A percentile compares a stretch with the other conserved stretches of the same genome.
These are phyloP conservation scores for Colletotrichum endophyticum DNA, from an alignment of 2,329 filamentous ascomycete species.

Conservation along the genomic window DNA sequence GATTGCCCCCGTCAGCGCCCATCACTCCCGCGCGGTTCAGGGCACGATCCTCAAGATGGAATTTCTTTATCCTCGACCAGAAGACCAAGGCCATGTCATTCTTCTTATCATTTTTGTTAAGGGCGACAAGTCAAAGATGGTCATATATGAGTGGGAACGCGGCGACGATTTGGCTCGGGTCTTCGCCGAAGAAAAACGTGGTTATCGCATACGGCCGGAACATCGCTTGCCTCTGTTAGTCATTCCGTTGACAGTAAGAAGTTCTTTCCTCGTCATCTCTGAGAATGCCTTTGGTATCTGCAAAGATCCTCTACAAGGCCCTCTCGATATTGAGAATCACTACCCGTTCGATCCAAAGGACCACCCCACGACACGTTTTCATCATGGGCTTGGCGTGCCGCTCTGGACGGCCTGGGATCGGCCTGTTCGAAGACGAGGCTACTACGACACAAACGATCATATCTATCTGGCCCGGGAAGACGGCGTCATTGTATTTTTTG, in stretches of 20 bases:
- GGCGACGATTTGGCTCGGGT: slow-evolving; percentile 51
- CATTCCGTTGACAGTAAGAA: slow-evolving; percentile 74
- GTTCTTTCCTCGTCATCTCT: slow-evolving; percentile 73
- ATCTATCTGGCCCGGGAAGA: slow-evolving; percentile 91
- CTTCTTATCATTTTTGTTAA: slow-evolving; percentile 69
- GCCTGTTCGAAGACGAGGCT: slow-evolving; percentile 69
- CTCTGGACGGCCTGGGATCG: slow-evolving; percentile 87
- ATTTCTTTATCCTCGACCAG: slow-evolving; percentile 75
- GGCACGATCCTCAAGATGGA: slow-evolving; percentile 86
- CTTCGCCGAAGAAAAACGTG: slow-evolving; percentile 51
- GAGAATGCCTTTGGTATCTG: slow-evolving; percentile 62
- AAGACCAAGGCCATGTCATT: slow-evolving; percentile 75
- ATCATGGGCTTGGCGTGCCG: slow-evolving; percentile 54
- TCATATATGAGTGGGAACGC: slow-evolving; percentile 66
- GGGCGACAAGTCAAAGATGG: slow-evolving; percentile 54
- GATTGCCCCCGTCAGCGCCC: slow-evolving; percentile 63
- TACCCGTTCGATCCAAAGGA: slow-evolving; percentile 34
- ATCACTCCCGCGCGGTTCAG: slow-evolving; percentile 53
- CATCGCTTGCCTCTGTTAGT: slow-evolving; percentile 70
- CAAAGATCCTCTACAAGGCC: slow-evolving; percentile 57
- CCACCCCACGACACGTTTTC: slow-evolving; percentile 46
- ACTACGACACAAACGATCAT: slow-evolving; percentile 71
- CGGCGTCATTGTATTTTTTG: slow-evolving; percentile 76
- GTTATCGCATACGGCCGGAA: slow-evolving; percentile 54
- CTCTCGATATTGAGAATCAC: slow-evolving; percentile 52